Evolutionary conservation across 768 basidiomycete species (phyloP).

Genomic region (Ephemerocybe angulata): DNA sequence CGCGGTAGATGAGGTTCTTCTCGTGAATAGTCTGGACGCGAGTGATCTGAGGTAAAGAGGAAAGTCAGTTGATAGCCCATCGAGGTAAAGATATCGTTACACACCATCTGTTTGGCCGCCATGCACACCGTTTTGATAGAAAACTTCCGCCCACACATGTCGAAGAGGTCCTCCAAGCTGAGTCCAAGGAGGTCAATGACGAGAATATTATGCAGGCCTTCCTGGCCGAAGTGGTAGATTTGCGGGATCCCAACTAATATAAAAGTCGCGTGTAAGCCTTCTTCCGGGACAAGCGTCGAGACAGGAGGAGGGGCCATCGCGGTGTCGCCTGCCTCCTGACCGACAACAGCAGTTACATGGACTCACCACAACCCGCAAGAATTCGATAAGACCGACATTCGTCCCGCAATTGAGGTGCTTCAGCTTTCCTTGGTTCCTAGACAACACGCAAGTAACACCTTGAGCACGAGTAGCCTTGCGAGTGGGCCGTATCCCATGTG

Average conservation of each 20-base stretch:
- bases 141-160: conserved; percentile 98
- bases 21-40: conserved; percentile 98
- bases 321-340: neutral
- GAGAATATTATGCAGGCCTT: conserved; percentile 96
- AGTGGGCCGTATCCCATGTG: neutral
- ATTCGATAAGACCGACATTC: conserved; percentile 98
- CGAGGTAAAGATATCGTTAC: conserved; percentile 12
- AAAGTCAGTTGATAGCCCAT: conserved; percentile 3
- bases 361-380: conserved; percentile 84
- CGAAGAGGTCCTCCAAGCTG: conserved; percentile 95
- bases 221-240: conserved; percentile 99
- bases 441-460: conserved; percentile 12
- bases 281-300: neutral
- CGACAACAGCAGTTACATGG: conserved; percentile 9
- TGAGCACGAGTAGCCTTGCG: conserved; percentile 9
- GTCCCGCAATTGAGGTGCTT: conserved; percentile 96
- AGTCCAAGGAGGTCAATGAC: conserved; percentile 98
- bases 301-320: conserved; percentile 12
- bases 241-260: conserved; percentile 88
- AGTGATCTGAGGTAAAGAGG: conserved; percentile 55
- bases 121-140: conserved; percentile 98
- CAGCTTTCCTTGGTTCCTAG: conserved; percentile 90
- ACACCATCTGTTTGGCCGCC: conserved; percentile 95
- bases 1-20: conserved; percentile 98
- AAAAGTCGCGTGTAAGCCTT: conserved; percentile 1